A percentile compares a stretch with the other conserved stretches of the same genome.
phyloP scores from a whole-genome alignment of 2,329 filamentous ascomycete genomes.

The Colletotrichum lupini region DNA sequence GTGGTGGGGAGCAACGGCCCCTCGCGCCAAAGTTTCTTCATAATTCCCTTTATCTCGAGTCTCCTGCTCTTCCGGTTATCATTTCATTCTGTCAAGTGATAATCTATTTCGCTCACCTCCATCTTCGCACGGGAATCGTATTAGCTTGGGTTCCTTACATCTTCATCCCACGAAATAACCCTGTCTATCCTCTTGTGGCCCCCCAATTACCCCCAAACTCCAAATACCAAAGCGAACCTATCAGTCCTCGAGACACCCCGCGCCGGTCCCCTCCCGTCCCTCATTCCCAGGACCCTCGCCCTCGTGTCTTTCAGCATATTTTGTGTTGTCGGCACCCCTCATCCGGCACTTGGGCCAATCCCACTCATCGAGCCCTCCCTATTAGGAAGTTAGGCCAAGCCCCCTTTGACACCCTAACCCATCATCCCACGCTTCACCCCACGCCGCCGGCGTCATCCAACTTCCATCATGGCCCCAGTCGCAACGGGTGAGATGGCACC shows the following conservation, averaged over 20 bases:
- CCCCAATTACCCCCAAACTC: conserved; percentile 19
- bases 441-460: conserved; percentile 43
- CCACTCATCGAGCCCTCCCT: conserved; percentile 28
- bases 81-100: conserved; percentile 13
- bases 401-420: conserved; percentile 28
- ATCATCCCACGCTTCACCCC: conserved; percentile 48
- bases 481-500: conserved; percentile 56
- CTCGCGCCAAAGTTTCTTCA: conserved; percentile 9
- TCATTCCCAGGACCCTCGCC: conserved; percentile 14
- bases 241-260: conserved; percentile 33
- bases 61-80: background rate
- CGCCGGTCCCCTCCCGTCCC: conserved; percentile 28
- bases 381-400: conserved; percentile 38
- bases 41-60: conserved; percentile 1
- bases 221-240: conserved; percentile 28
- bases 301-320: conserved; percentile 12
- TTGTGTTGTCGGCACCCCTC: conserved; percentile 20
- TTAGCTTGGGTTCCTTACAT: conserved; percentile 12
- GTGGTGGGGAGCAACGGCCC: conserved; percentile 15
- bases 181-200: conserved; percentile 16
- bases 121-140: background rate
- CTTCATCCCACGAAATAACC: conserved; percentile 39
- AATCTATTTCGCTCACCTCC: background rate
- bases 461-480: conserved; percentile 59
- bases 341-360: conserved; percentile 31